These are phyloP conservation scores for Mucor lusitanicus DNA, from an alignment of 371 early-diverging fungal genomes.

Conservation along the genomic window DNA sequence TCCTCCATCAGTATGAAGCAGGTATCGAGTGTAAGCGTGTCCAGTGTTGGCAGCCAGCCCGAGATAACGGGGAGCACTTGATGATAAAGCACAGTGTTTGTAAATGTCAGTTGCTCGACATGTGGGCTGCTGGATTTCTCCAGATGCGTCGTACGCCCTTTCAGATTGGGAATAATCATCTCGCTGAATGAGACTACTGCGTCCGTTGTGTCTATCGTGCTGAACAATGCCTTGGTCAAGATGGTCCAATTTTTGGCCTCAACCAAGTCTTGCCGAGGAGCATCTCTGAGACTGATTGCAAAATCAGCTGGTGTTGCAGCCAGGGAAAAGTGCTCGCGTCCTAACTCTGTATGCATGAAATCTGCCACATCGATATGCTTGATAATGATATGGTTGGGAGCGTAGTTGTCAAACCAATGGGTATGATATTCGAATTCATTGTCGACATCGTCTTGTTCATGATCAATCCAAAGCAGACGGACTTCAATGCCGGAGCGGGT, in stretches of 20 bases:
- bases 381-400: background rate
- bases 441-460: background rate
- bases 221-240: too few relatives aligned
- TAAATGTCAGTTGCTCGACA: background rate
- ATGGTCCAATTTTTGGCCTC: too few relatives aligned
- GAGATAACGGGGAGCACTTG: background rate
- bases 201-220: too few relatives aligned
- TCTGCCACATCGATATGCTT: background rate
- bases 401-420: background rate
- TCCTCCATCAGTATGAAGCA: background rate
- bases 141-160: too few relatives aligned
- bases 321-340: background rate
- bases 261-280: too few relatives aligned
- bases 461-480: background rate
- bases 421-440: background rate
- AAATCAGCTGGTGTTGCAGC: too few relatives aligned
- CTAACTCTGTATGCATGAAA: background rate
- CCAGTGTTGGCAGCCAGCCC: background rate
- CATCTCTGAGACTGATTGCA: too few relatives aligned
- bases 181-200: too few relatives aligned
- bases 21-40: background rate
- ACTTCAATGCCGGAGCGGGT: background rate
- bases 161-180: too few relatives aligned
- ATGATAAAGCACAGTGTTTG: background rate
- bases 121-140: background rate